A percentile compares a stretch with the other conserved stretches of the same genome.
Conservation (phyloP, 2,329 filamentous ascomycete genomes). For the Capronia coronata region DNA sequence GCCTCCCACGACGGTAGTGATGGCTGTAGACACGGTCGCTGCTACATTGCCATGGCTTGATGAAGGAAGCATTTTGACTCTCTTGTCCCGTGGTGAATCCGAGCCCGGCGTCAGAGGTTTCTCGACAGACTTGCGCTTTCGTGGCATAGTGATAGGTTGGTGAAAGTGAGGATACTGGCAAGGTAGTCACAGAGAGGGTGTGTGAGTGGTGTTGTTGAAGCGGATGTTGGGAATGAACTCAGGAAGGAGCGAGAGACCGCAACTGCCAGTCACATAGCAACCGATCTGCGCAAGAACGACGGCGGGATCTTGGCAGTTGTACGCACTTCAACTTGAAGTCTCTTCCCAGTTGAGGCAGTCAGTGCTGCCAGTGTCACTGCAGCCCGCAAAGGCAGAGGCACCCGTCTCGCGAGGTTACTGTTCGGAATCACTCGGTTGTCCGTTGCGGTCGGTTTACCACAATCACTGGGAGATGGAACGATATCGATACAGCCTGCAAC, state of each 20-base stretch:
- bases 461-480: too few species aligned
- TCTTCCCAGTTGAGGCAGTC: neutral
- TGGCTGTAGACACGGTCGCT: neutral
- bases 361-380: neutral
- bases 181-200: neutral
- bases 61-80: slow-evolving; percentile 3
- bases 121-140: slow-evolving; percentile 9
- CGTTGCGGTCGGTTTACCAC: too few species aligned
- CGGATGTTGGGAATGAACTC: neutral
- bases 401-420: too few species aligned
- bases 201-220: neutral
- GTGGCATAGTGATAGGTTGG: slow-evolving; percentile 9
- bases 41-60: neutral
- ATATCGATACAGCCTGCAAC: neutral
- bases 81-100: slow-evolving; percentile 7
- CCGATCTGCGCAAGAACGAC: neutral
- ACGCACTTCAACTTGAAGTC: neutral
- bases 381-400: neutral
- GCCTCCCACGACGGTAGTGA: neutral
- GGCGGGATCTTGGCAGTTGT: neutral
- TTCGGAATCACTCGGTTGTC: neutral
- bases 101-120: neutral
- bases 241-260: neutral
- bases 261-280: neutral
- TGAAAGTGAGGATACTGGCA: neutral